These are phyloP conservation scores for Chlorella sorokiniana DNA, from an alignment of 139 green algal species.

Conservation along the genomic window DNA sequence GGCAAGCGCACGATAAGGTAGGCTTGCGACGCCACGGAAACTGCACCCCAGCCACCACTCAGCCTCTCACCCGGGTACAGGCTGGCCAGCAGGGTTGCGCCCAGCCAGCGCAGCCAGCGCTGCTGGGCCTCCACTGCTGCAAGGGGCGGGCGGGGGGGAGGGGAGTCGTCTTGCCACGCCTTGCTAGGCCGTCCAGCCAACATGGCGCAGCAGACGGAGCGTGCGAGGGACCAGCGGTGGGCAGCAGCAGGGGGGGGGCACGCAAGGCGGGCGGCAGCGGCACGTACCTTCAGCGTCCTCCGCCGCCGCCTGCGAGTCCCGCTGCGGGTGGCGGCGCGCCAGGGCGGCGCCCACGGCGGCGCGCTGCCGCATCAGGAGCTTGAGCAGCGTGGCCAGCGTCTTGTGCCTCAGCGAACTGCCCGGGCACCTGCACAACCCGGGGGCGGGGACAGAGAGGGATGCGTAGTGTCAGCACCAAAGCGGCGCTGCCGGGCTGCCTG, in stretches of 20 bases:
- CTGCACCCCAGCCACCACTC: no score
- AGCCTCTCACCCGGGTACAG: slow-evolving; percentile 19
- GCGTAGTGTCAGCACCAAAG: no score
- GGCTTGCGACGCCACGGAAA: no score
- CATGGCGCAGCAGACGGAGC: no score
- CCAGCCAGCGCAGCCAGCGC: slow-evolving; percentile 25
- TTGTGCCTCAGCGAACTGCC: slow-evolving; percentile 20
- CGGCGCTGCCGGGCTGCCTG: no score
- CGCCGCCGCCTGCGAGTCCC: no score
- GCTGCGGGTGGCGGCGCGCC: neutral
- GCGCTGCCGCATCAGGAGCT: neutral
- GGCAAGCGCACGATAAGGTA: neutral
- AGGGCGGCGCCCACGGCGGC: neutral
- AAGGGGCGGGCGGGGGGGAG: neutral
- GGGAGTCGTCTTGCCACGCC: neutral
- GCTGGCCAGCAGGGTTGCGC: neutral
- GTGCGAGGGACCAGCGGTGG: no score
- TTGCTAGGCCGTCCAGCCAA: no score
- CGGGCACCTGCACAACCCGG: slow-evolving; percentile 27
- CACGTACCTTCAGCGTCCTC: no score
- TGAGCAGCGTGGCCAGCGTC: neutral
- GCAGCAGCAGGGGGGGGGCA: no score
- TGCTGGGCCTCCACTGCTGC: slow-evolving; percentile 16
- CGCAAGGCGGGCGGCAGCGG: no score
- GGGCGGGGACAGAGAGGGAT: no score